phyloP scores from a whole-genome alignment of 2,329 filamentous ascomycete genomes.

The Celoporthe dispersa region DNA sequence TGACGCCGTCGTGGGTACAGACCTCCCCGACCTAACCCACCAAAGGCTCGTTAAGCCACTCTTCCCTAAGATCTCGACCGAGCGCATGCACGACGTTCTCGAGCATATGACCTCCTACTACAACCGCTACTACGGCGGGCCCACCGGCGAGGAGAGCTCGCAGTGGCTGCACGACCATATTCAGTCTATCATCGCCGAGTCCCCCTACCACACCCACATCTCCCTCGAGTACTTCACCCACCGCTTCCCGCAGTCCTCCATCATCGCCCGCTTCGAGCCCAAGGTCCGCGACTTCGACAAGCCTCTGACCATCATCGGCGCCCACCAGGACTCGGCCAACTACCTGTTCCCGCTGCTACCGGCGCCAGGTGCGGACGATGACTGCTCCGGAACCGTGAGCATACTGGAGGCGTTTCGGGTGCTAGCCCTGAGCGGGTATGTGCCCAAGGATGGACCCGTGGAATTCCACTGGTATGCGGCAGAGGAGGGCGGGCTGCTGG shows the following conservation, averaged over 20 bases:
- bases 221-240: slow-evolving; percentile 62
- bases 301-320: slow-evolving; percentile 61
- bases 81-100: slow-evolving; percentile 68
- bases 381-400: slow-evolving; percentile 73
- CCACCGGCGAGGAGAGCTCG: slow-evolving; percentile 40
- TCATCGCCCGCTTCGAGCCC: slow-evolving; percentile 68
- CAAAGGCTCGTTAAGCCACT: slow-evolving; percentile 61
- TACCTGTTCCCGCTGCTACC: slow-evolving; percentile 70
- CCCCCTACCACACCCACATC: slow-evolving; percentile 44
- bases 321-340: slow-evolving; percentile 77
- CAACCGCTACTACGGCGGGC: slow-evolving; percentile 58
- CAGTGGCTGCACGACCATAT: slow-evolving; percentile 43
- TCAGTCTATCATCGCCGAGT: slow-evolving; percentile 40
- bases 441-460: slow-evolving; percentile 49
- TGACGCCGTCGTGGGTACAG: slow-evolving; percentile 30
- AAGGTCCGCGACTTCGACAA: slow-evolving; percentile 41
- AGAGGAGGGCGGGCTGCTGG: slow-evolving; percentile 79
- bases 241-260: slow-evolving; percentile 70
- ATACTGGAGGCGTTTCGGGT: slow-evolving; percentile 74
- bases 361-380: slow-evolving; percentile 75
- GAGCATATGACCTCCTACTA: slow-evolving; percentile 65
- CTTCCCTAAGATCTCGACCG: slow-evolving; percentile 61
- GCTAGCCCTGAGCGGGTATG: slow-evolving; percentile 53
- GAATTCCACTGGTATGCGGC: slow-evolving; percentile 87
- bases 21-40: slow-evolving; percentile 46